These are phyloP conservation scores for Fagus crenata DNA, from an alignment of 306 rosid species.

Conservation along the genomic window DNA sequence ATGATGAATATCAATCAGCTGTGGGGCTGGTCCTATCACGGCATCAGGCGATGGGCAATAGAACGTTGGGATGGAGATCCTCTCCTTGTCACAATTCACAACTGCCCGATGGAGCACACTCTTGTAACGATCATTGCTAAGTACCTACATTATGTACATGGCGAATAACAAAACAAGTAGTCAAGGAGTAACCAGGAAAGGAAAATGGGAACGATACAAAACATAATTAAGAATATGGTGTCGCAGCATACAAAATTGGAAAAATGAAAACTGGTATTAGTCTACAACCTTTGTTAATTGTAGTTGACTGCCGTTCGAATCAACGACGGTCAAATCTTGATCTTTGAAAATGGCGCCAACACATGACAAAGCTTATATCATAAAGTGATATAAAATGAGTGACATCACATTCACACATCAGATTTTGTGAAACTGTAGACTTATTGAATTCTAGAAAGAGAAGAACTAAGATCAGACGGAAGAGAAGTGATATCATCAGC, in stretches of 20 bases:
- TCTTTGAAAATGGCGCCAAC: background rate
- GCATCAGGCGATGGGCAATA: constrained; percentile 35
- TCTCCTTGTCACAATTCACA: constrained; percentile 29
- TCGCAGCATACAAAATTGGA: too few relatives aligned
- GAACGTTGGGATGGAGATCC: constrained; percentile 40
- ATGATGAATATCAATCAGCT: constrained; percentile 1
- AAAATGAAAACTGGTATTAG: too few relatives aligned
- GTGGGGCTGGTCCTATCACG: constrained; percentile 15
- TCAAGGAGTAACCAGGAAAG: too few relatives aligned
- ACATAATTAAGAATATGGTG: too few relatives aligned
- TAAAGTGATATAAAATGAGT: too few relatives aligned
- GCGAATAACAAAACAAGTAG: too few relatives aligned
- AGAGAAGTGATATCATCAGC: too few relatives aligned
- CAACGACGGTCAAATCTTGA: background rate
- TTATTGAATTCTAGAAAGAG: too few relatives aligned
- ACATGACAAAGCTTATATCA: background rate
- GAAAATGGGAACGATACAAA: too few relatives aligned
- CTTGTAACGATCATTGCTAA: constrained; percentile 33
- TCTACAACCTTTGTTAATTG: background rate
- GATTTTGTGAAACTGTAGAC: too few relatives aligned
- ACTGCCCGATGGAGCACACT: constrained; percentile 36
- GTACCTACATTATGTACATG: background rate
- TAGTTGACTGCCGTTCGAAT: background rate
- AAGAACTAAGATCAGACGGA: too few relatives aligned
- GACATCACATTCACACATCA: too few relatives aligned